A percentile compares a stretch with the other conserved stretches of the same genome.
phyloP scores from a whole-genome alignment of 345 rosid genomes.

The Pugionium dolabratum region DNA sequence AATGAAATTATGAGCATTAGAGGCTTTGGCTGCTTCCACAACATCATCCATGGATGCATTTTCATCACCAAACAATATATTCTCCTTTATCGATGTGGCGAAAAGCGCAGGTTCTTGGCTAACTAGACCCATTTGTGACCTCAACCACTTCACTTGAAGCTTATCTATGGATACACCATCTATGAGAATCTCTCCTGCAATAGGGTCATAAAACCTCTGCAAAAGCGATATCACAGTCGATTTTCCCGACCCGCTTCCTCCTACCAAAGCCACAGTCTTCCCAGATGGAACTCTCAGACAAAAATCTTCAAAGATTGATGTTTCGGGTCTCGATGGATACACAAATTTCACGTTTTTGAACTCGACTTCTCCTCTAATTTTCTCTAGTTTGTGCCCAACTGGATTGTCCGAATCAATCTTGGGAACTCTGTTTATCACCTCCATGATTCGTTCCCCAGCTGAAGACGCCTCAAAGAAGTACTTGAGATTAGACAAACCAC shows the following conservation, averaged over 20 bases:
- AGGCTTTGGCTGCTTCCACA: conserved; percentile 77
- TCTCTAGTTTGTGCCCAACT: conserved; percentile 65
- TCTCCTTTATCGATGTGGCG: conserved; percentile 75
- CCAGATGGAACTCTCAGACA: conserved; percentile 78
- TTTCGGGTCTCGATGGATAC: conserved; percentile 83
- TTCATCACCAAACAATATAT: conserved; percentile 84
- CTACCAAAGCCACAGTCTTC: conserved; percentile 88
- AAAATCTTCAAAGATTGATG: conserved; percentile 62
- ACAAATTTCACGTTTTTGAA: conserved; percentile 76
- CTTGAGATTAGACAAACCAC: conserved; percentile 59
- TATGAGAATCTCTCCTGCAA: conserved; percentile 71
- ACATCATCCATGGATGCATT: conserved; percentile 77
- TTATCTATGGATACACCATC: conserved; percentile 78
- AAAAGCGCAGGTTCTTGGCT: conserved; percentile 90
- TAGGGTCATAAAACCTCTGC: conserved; percentile 82
- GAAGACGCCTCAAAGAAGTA: conserved; percentile 59
- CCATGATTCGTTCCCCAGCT: conserved; percentile 73
- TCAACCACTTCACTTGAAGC: conserved; percentile 68
- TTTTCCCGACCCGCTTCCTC: conserved; percentile 88
- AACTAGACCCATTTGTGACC: conserved; percentile 85
- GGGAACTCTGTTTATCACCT: conserved; percentile 63
- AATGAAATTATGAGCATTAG: conserved; percentile 78
- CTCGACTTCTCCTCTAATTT: conserved; percentile 71
- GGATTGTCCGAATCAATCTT: conserved; percentile 73
- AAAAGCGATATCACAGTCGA: conserved; percentile 81